Percentiles rank a stretch among this genome's conserved stretches.
phyloP scores from a whole-genome alignment of 2,329 filamentous ascomycete genomes.

The Fusarium sp. region DNA sequence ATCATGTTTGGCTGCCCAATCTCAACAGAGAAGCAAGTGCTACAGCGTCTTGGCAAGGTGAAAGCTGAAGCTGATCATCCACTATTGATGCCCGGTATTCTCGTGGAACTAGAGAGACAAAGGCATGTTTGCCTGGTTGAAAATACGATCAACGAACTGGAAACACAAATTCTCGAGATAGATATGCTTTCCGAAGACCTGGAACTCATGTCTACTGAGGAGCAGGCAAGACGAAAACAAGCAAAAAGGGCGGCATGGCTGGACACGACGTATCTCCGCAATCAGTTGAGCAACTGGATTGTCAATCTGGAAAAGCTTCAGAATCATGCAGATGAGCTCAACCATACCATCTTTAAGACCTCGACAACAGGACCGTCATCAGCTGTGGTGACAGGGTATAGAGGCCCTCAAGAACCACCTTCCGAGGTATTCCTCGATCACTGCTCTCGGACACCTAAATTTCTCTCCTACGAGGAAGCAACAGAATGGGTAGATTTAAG shows the following conservation, averaged over 20 bases:
- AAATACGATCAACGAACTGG: neutral
- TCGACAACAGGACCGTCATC: neutral
- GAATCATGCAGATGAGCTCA: neutral
- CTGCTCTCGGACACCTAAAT: too few species aligned
- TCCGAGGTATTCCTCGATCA: too few species aligned
- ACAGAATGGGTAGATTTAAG: too few species aligned
- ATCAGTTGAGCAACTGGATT: conserved; percentile 13
- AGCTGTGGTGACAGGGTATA: neutral
- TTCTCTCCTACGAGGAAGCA: too few species aligned
- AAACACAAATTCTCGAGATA: neutral
- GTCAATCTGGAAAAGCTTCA: neutral
- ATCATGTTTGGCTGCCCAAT: conserved; percentile 20
- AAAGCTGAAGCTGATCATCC: neutral
- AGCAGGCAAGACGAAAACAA: neutral
- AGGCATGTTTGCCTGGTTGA: conserved; percentile 4
- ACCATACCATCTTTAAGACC: neutral
- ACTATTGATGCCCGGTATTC: conserved; percentile 3
- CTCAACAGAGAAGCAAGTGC: conserved; percentile 2
- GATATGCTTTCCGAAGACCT: neutral
- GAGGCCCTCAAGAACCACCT: neutral
- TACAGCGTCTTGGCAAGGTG: neutral
- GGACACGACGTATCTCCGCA: conserved; percentile 4
- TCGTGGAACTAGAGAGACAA: conserved; percentile 12
- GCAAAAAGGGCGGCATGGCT: conserved; percentile 8
- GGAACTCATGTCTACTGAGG: neutral